A percentile compares a stretch with the other conserved stretches of the same genome.
Evolutionary conservation across 83 land plant genomes (phyloP).

Genomic region (Isoetes engelmannii): DNA sequence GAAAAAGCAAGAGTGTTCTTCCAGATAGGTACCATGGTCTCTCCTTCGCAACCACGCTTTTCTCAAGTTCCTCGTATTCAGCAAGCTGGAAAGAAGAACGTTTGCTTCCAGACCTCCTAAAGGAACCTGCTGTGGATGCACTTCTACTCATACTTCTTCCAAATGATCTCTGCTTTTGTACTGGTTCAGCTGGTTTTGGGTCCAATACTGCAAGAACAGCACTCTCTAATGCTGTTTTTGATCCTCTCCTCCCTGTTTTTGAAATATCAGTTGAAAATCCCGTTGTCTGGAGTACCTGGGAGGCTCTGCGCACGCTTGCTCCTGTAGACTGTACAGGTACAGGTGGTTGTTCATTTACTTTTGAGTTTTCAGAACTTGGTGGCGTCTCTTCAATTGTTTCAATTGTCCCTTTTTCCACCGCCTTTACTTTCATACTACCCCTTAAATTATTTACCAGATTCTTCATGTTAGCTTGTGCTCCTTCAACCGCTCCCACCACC

Average conservation of each 20-base stretch:
- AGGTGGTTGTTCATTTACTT: background rate
- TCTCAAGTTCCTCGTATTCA: slow-evolving; percentile 35
- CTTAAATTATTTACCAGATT: slow-evolving; percentile 11
- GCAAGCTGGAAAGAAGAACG: slow-evolving; percentile 19
- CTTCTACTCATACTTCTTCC: background rate
- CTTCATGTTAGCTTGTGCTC: slow-evolving; percentile 29
- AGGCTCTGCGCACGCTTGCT: slow-evolving; percentile 3
- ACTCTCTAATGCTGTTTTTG: slow-evolving; percentile 27
- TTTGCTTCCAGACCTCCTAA: background rate
- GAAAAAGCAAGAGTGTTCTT: slow-evolving; percentile 26
- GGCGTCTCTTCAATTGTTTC: background rate
- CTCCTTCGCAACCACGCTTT: slow-evolving; percentile 8
- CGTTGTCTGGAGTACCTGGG: slow-evolving; percentile 23
- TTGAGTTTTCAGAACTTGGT: background rate
- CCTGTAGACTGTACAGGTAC: background rate
- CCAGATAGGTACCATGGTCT: slow-evolving; percentile 33
- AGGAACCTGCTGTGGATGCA: background rate
- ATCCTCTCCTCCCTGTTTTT: background rate
- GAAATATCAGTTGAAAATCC: slow-evolving; percentile 24
- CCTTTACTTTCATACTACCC: slow-evolving; percentile 21
- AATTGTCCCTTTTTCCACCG: background rate
- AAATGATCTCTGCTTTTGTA: background rate
- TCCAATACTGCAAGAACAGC: slow-evolving; percentile 23
- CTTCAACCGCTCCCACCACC: slow-evolving; percentile 37
- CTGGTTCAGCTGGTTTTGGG: background rate